These are phyloP conservation scores for Avena sativa DNA, from an alignment of 176 grass and related monocot genomes.

Conservation along the genomic window DNA sequence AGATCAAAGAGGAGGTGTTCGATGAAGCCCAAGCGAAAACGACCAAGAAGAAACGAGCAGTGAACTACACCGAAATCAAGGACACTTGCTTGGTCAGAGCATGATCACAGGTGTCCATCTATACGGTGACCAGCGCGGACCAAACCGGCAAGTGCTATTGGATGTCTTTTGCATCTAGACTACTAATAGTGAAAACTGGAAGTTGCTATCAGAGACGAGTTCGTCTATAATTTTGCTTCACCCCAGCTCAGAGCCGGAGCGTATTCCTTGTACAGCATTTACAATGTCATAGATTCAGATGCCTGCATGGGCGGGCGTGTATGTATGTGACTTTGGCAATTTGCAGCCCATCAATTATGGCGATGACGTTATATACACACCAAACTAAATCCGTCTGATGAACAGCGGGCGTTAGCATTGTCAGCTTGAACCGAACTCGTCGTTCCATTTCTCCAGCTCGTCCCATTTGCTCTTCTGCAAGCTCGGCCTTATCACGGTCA, in stretches of 20 bases:
- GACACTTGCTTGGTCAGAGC: no score
- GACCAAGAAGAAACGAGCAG: no score
- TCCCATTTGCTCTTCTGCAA: constrained; percentile 95
- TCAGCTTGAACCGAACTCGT: constrained; percentile 86
- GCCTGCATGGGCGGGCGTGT: not conserved
- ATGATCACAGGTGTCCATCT: no score
- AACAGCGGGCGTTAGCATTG: not conserved
- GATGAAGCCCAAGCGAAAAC: no score
- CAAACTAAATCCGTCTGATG: not conserved
- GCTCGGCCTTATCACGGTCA: constrained; percentile 78
- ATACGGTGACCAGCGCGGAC: no score
- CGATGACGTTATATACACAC: not conserved
- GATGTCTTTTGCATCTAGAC: no score
- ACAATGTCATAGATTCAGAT: not conserved
- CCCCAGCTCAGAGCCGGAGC: not conserved
- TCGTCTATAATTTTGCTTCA: not conserved
- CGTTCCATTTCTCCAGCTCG: constrained; percentile 89
- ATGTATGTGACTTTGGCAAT: no score
- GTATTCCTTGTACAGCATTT: not conserved
- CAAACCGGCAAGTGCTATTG: no score
- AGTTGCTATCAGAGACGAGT: not conserved
- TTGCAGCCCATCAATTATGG: not conserved
- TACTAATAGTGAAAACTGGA: no score
- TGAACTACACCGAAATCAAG: no score
- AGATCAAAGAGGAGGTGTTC: no score